A percentile compares a stretch with the other conserved stretches of the same genome.
Conservation (phyloP, 176 grass and related monocot genomes). For the Chloris gayana region DNA sequence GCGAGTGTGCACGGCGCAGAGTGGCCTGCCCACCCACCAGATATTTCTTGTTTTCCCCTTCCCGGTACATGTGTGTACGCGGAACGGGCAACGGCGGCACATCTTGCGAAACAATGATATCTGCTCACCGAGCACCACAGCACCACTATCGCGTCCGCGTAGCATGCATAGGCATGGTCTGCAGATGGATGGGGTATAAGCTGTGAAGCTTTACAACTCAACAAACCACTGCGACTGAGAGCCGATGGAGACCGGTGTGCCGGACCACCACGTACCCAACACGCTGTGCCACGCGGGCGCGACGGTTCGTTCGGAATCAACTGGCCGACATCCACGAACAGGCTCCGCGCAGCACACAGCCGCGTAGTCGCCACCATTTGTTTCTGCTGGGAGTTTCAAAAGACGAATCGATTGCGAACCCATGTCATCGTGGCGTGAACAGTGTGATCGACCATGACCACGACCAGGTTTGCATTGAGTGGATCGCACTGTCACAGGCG, state of each 20-base stretch:
- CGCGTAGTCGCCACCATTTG: conserved; percentile 28
- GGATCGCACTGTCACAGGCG: neutral
- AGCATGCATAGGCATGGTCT: neutral
- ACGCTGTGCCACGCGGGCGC: neutral
- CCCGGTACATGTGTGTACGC: conserved; percentile 8
- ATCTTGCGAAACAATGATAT: conserved; percentile 13
- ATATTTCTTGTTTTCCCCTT: conserved; percentile 19
- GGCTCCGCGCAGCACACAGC: neutral
- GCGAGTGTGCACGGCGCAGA: neutral
- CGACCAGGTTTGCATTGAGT: neutral
- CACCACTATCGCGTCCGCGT: neutral
- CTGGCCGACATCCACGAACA: conserved; percentile 34
- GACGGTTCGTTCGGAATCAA: conserved; percentile 24
- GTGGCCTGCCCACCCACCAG: neutral
- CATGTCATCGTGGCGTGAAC: neutral
- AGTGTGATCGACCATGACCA: neutral
- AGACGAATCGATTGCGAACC: conserved; percentile 16
- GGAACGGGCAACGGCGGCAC: neutral
- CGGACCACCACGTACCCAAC: conserved; percentile 2
- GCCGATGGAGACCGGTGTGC: neutral
- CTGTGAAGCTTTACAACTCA: neutral
- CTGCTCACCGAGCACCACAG: neutral
- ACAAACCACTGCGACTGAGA: neutral
- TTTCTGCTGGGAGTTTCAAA: neutral
- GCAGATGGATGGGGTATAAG: neutral